Evolutionary conservation across 2,329 filamentous ascomycete genomes (phyloP).

Genomic region (Xylariomycetidae sp.): DNA sequence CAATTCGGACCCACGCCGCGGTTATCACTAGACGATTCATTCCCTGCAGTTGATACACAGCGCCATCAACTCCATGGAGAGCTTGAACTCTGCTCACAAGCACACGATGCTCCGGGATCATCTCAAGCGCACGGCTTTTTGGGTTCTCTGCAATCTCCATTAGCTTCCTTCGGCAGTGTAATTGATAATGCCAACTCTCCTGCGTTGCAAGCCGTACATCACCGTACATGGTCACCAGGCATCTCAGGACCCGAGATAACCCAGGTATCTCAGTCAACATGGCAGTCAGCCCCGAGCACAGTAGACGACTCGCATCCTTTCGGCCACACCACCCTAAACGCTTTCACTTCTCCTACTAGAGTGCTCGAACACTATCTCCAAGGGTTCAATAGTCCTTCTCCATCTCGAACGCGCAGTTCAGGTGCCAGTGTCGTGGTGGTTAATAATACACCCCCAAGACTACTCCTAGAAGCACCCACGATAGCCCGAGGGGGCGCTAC

Average conservation of each 20-base stretch:
- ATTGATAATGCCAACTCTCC: slow-evolving; percentile 34
- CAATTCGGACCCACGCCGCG: slow-evolving; percentile 28
- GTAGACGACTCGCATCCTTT: slow-evolving; percentile 50
- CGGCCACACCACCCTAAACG: slow-evolving; percentile 23
- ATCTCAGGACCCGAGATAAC: too few species aligned
- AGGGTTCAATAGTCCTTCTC: slow-evolving; percentile 22
- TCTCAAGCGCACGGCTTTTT: slow-evolving; percentile 9
- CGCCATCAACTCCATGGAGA: too few species aligned
- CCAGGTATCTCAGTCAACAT: slow-evolving; percentile 28
- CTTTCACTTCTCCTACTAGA: slow-evolving; percentile 42
- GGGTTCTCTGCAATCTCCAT: slow-evolving; percentile 18
- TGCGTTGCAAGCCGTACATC: slow-evolving; percentile 25
- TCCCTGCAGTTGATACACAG: too few species aligned
- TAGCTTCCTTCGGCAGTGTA: slow-evolving; percentile 40
- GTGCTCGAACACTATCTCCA: slow-evolving; percentile 45
- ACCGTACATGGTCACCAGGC: too few species aligned
- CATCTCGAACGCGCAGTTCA: slow-evolving; percentile 7
- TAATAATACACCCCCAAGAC: slow-evolving; percentile 3
- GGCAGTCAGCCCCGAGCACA: slow-evolving; percentile 40
- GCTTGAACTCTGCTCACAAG: too few species aligned
- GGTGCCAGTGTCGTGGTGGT: slow-evolving; percentile 5
- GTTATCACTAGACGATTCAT: too few species aligned
- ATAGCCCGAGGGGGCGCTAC: too few species aligned
- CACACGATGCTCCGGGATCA: too few species aligned
- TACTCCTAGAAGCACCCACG: too few species aligned